A percentile compares a stretch with the other conserved stretches of the same genome.
Evolutionary conservation across 2,329 filamentous ascomycete genomes (phyloP).

Genomic region (Plectosphaerella plurivora): DNA sequence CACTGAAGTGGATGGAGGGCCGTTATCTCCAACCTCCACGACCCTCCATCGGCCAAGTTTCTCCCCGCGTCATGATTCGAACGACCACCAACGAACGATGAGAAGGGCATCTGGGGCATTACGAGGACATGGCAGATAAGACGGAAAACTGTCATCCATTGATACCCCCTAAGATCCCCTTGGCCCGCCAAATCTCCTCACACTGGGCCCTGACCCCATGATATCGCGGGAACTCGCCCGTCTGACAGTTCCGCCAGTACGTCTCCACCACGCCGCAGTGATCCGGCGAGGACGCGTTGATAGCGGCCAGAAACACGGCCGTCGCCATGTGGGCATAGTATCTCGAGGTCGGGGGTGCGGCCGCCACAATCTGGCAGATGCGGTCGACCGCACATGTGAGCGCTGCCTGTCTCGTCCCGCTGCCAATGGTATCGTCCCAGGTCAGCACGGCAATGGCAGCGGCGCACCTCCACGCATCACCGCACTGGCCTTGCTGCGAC

Average conservation of each 20-base stretch:
- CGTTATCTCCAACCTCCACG: conserved; percentile 5
- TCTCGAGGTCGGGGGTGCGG: conserved; percentile 23
- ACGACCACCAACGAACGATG: too few relatives aligned
- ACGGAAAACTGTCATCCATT: neutral
- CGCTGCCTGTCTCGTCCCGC: conserved; percentile 6
- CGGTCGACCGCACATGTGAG: conserved; percentile 25
- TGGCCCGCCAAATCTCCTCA: conserved; percentile 25
- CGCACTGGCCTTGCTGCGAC: conserved; percentile 15
- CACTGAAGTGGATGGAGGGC: conserved; percentile 12
- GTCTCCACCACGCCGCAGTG: conserved; percentile 28
- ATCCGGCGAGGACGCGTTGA: conserved; percentile 22
- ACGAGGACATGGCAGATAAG: too few relatives aligned
- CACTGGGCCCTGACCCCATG: conserved; percentile 20
- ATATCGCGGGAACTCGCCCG: conserved; percentile 31
- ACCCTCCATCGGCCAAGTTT: too few relatives aligned
- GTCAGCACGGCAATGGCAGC: conserved; percentile 25
- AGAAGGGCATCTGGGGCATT: too few relatives aligned
- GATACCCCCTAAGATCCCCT: conserved; percentile 15
- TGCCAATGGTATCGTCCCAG: neutral
- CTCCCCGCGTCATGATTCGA: conserved; percentile 2
- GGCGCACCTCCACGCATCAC: conserved; percentile 29
- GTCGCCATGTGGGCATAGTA: conserved; percentile 35
- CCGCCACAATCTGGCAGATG: conserved; percentile 26
- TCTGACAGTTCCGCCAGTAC: conserved; percentile 32
- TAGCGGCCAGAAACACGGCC: conserved; percentile 29